Evolutionary conservation across 2,329 filamentous ascomycete genomes (phyloP), one percentile per base, ranked within the genome.

Genomic region (Biscogniauxia mediterranea): DNA sequence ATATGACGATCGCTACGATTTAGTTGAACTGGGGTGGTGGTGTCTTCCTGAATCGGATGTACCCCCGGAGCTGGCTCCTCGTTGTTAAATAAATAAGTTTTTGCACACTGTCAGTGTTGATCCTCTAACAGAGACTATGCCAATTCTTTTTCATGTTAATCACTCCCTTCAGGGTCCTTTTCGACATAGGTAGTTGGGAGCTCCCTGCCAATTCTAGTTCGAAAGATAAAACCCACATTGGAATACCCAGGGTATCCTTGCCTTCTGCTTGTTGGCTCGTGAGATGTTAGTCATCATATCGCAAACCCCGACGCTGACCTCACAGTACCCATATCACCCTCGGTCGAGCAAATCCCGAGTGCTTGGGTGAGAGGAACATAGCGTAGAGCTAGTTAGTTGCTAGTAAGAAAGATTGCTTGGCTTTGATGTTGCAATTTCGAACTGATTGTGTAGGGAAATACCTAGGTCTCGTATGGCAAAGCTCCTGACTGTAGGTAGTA

Each of bases 11-110:
- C 46, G 55, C 58, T 56, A 21, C 58, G 56, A 54, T 61, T 60
- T 61, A 55, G 58, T 58, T 23, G 60, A 63, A 8, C 50, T 32
- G 19, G 6, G 25, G 56, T 59, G 55, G 63, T 54, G 57, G 49
- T 56, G 52, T 21, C 61, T 65, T 61, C 64, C 63, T 66, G 61
- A 66, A 66, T 66, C 64, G 64, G 64, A 61, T 62, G 61, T 46
- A 64, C 63, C 64, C 61, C 64, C 61, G 64, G 57, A 54, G 55
- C 52, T 56, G 13, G 13, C 38, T 46, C 15, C 15, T 46, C 2
- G 13, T 11, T 17, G 38, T 4, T n/a, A 46, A 46, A 46, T 46
- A 46, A 46, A 46, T 9, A 17, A 46, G 11, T 6, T 46, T 46
- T 46, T 46, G 38, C 38, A 46, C 38, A 46, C 38, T 46, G 38